These are phyloP conservation scores for Boletus fagicola DNA, from an alignment of 768 basidiomycete genomes.

Conservation along the genomic window DNA sequence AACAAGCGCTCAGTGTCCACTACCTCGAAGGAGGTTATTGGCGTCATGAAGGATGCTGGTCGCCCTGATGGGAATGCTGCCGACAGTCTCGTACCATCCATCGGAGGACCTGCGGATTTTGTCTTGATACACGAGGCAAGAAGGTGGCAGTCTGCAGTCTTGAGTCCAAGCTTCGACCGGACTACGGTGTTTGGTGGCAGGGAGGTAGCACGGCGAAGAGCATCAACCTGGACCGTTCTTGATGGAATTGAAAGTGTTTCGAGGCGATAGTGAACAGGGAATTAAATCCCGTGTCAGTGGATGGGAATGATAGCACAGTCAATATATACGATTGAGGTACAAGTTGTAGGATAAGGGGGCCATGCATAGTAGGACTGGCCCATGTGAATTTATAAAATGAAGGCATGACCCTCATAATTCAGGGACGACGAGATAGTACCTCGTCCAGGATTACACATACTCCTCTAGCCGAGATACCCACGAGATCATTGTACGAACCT, in stretches of 20 bases:
- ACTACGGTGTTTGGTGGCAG: constrained; percentile 20
- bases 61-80: background rate
- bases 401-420: constrained; percentile 2
- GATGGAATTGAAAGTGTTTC: constrained; percentile 14
- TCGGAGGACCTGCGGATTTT: constrained; percentile 53
- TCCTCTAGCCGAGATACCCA: constrained; percentile 3
- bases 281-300: constrained; percentile 1
- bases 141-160: constrained; percentile 44
- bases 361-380: background rate
- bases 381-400: background rate
- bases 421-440: constrained; percentile 8
- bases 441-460: background rate
- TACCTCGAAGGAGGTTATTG: constrained; percentile 52
- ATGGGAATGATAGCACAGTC: background rate
- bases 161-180: constrained; percentile 41
- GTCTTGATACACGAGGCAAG: constrained; percentile 53
- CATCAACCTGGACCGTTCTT: constrained; percentile 15
- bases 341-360: background rate
- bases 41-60: constrained; percentile 18
- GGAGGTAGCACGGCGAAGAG: constrained; percentile 18
- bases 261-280: background rate
- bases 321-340: constrained; percentile 2
- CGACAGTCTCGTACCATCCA: constrained; percentile 34
- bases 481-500: background rate
- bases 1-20: constrained; percentile 50